Conservation (phyloP, 2,329 filamentous ascomycete genomes). For the Kalmusia sp. region DNA sequence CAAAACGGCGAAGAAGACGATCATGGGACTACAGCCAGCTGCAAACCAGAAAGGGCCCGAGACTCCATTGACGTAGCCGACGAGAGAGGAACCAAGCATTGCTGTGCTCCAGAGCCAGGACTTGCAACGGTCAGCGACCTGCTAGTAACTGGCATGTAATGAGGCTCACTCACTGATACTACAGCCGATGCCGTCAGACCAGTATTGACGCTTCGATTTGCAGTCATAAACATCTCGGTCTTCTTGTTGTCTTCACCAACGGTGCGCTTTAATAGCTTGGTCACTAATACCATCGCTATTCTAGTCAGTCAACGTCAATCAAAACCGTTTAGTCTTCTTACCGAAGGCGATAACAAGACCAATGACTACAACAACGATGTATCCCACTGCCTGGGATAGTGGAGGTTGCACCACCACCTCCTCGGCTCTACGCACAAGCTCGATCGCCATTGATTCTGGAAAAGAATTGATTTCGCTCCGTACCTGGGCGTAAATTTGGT, state of each 20-base stretch:
- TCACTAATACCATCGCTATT: constrained; percentile 55
- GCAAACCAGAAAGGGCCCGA: constrained; percentile 64
- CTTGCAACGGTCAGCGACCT: background rate
- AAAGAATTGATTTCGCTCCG: background rate
- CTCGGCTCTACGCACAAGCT: constrained; percentile 10
- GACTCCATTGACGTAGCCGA: constrained; percentile 54
- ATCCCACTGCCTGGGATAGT: constrained; percentile 46
- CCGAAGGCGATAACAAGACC: constrained; percentile 50
- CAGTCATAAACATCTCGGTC: constrained; percentile 56
- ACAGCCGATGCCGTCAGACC: constrained; percentile 28
- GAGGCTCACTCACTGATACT: constrained; percentile 13
- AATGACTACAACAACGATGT: constrained; percentile 52
- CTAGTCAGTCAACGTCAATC: background rate
- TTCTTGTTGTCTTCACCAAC: constrained; percentile 60
- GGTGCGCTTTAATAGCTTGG: constrained; percentile 56
- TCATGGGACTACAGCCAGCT: constrained; percentile 63
- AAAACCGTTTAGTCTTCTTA: background rate
- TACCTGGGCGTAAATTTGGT: background rate
- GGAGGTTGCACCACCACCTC: constrained; percentile 24
- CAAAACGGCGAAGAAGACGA: constrained; percentile 61
- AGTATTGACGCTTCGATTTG: constrained; percentile 29
- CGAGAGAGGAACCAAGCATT: constrained; percentile 52
- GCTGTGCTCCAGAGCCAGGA: constrained; percentile 61
- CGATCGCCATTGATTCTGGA: background rate
- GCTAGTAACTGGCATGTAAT: too few species aligned